A percentile compares a stretch with the other conserved stretches of the same genome.
phyloP scores from a whole-genome alignment of 345 rosid genomes.

The Lepidium aucheri region DNA sequence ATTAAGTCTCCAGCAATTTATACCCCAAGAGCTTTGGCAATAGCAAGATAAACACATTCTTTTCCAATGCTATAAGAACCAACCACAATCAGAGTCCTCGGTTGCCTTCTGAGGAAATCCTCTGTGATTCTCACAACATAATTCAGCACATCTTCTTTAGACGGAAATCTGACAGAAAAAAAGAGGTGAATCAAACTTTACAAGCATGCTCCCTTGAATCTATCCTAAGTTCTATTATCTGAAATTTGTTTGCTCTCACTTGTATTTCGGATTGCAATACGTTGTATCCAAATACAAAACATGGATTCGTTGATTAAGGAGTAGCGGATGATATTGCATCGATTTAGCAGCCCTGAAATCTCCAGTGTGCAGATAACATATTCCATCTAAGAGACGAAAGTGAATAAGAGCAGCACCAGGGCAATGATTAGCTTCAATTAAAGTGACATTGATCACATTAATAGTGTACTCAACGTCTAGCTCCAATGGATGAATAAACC shows the following conservation, averaged over 20 bases:
- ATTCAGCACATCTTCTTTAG: conserved; percentile 61
- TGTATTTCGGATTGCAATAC: conserved; percentile 73
- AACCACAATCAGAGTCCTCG: conserved; percentile 59
- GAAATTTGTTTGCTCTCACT: conserved; percentile 25
- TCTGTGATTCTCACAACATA: conserved; percentile 50
- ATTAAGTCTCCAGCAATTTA: background rate
- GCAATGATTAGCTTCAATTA: conserved; percentile 75
- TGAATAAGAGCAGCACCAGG: conserved; percentile 74
- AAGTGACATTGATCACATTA: conserved; percentile 48
- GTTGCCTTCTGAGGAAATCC: conserved; percentile 48
- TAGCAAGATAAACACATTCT: conserved; percentile 70
- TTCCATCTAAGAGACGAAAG: conserved; percentile 48
- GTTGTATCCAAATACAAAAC: conserved; percentile 74
- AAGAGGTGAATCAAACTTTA: background rate
- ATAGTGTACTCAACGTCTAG: conserved; percentile 40
- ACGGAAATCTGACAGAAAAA: conserved; percentile 47
- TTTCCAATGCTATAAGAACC: conserved; percentile 87
- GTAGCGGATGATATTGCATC: conserved; percentile 56
- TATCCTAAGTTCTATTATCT: background rate
- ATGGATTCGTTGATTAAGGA: conserved; percentile 41
- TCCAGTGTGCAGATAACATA: conserved; percentile 67
- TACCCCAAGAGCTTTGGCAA: conserved; percentile 74
- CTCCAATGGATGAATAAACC: conserved; percentile 52
- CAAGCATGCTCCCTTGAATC: background rate
- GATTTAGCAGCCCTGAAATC: conserved; percentile 70